Evolutionary conservation across 768 basidiomycete genomes (phyloP), one percentile per base, ranked within the genome.

Genomic region (Phanerodontia chrysosporium): DNA sequence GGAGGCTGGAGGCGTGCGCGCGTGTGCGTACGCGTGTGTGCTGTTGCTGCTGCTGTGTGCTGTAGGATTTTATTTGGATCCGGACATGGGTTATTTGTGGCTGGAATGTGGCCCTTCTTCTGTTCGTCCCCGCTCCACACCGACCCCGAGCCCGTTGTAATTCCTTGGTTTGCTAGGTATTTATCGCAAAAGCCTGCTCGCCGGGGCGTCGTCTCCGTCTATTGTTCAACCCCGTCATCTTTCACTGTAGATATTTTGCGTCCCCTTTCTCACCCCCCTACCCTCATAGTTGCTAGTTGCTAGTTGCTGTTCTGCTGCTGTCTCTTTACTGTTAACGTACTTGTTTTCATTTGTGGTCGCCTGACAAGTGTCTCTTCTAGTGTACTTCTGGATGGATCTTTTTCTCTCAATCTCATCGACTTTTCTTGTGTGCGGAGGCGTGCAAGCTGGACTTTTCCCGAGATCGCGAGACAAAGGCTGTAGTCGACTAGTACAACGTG

Each of bases 181-280:
- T 57, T 57, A 57, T 57, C 56, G 39, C 56, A 57, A 57, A 57
- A 57, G 25, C 21, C 45, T 56, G 42, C 44, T 22, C 16, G 55
- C 28, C 42, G 42, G 45, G 22, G 28, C 16, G 42, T 45, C 44
- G 29, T 46, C 53, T 42, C 21, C 21, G 14, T 30, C 30, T 32
- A n/a, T 32, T 51, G 49, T 13, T 51, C 39, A 5, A 4, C 22
- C 46, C 9, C 24, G 35, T 25, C 24, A 13, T 54, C 24, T n/a
- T 35, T 42, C n/a, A 32, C 9, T 54, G 18, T 28, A 32, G 35
- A 25, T 54, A 35, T 36, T 18, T 42, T 39, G 46, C 29, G 13
- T 48, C 14, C 28, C 45, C 22, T 45, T 30, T 56, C 45, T 56
- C 24, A 3, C 29, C 14, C 45, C 46, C 27, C 39, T 56, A 42